Evolutionary conservation across 345 rosid genomes (phyloP).

Genomic region (Hibiscus mutabilis): DNA sequence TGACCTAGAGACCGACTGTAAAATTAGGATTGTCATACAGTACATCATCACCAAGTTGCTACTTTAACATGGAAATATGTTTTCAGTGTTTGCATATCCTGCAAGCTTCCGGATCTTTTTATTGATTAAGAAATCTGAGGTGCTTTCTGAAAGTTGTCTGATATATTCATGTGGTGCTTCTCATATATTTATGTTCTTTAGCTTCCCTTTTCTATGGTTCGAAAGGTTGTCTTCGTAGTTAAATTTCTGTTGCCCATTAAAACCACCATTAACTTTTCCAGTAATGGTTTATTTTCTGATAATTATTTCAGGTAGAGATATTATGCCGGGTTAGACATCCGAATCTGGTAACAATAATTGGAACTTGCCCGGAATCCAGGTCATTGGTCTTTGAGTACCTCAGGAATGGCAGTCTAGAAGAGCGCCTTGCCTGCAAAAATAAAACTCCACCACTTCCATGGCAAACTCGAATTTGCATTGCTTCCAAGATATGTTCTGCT

Average conservation of each 20-base stretch:
- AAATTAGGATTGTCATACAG: no score
- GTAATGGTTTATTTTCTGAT: conserved; percentile 1
- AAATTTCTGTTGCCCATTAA: neutral
- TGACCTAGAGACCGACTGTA: no score
- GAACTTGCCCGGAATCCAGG: conserved; percentile 73
- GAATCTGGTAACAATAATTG: conserved; percentile 63
- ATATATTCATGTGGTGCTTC: neutral
- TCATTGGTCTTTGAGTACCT: conserved; percentile 75
- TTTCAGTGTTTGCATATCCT: neutral
- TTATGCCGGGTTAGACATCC: conserved; percentile 87
- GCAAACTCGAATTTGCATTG: conserved; percentile 57
- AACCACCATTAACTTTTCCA: neutral
- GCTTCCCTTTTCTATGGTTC: neutral
- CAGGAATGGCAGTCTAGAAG: conserved; percentile 65
- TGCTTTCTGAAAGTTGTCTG: neutral
- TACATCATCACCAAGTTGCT: neutral
- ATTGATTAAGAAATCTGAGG: conserved; percentile 1
- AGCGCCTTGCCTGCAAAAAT: conserved; percentile 44
- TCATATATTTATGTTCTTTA: neutral
- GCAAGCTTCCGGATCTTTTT: neutral
- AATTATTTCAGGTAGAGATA: conserved; percentile 52
- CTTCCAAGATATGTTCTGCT: conserved; percentile 70
- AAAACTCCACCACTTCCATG: conserved; percentile 55
- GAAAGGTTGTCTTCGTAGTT: neutral
- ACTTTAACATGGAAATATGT: neutral